Conservation (phyloP, 371 early-diverging fungal genomes). For the Mucor lusitanicus region DNA sequence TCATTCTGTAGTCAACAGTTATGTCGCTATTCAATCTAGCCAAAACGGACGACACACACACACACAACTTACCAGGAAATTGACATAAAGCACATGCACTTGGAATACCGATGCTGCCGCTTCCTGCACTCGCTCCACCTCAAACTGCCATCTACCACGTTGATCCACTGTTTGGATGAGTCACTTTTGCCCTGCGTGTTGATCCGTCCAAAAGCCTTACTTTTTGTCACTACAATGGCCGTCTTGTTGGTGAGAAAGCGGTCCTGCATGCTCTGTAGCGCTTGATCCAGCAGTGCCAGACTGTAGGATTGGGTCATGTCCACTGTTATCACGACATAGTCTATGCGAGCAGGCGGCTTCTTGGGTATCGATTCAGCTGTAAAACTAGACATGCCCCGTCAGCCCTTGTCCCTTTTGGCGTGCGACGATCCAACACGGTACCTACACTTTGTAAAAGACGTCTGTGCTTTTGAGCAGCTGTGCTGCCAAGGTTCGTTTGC, state of each 20-base stretch:
- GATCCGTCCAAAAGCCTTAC: slow-evolving; percentile 9
- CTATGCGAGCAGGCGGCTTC: slow-evolving; percentile 13
- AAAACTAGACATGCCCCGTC: slow-evolving; percentile 12
- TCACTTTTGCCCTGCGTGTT: background rate
- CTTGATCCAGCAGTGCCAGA: slow-evolving; percentile 7
- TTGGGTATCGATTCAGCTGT: slow-evolving; percentile 22
- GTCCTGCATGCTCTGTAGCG: slow-evolving; percentile 14
- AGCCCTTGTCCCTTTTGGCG: background rate
- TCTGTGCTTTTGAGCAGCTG: slow-evolving; percentile 25
- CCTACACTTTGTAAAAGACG: slow-evolving; percentile 37
- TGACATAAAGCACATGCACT: slow-evolving; percentile 23
- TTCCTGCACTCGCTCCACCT: slow-evolving; percentile 11
- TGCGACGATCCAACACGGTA: no score
- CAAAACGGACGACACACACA: background rate
- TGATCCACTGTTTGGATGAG: slow-evolving; percentile 22
- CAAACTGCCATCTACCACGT: slow-evolving; percentile 14
- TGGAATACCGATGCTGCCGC: slow-evolving; percentile 5
- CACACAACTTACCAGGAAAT: slow-evolving; percentile 22
- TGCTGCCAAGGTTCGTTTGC: slow-evolving; percentile 36
- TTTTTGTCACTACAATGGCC: slow-evolving; percentile 36
- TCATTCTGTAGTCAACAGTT: slow-evolving; percentile 2
- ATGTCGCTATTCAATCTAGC: background rate
- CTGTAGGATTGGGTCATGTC: slow-evolving; percentile 35
- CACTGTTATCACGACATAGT: slow-evolving; percentile 32
- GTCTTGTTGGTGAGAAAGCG: slow-evolving; percentile 22